Conservation (phyloP, 176 grass and related monocot species). For the Tillandsia fasciculata region DNA sequence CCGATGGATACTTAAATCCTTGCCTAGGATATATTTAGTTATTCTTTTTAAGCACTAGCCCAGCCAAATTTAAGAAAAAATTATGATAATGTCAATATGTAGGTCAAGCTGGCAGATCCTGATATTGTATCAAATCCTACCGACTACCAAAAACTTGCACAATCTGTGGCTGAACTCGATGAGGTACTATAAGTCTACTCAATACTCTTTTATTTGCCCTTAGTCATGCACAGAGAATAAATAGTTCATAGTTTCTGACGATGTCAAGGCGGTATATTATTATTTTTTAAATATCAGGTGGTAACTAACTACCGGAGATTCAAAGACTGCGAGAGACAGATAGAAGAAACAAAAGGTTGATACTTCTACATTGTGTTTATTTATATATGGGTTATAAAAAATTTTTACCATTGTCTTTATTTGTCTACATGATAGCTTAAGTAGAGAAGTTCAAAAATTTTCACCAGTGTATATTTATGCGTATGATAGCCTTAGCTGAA, state of each 20-base stretch:
- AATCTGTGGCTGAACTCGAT: slow-evolving; percentile 75
- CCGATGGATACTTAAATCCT: too few species aligned
- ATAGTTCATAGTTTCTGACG: too few species aligned
- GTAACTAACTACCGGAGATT: slow-evolving; percentile 59
- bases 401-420: background rate
- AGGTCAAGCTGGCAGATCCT: slow-evolving; percentile 93
- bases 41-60: background rate
- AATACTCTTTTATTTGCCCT: background rate
- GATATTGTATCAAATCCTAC: slow-evolving; percentile 73
- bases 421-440: background rate
- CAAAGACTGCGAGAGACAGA: slow-evolving; percentile 74
- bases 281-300: slow-evolving; percentile 42
- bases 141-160: slow-evolving; percentile 88
- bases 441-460: background rate
- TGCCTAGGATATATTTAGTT: too few species aligned
- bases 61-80: background rate
- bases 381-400: background rate
- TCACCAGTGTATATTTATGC: background rate
- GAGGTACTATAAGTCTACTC: slow-evolving; percentile 30
- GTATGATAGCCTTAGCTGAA: slow-evolving; percentile 48
- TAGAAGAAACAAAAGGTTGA: slow-evolving; percentile 83
- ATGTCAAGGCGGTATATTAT: background rate
- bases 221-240: too few species aligned
- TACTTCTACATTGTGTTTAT: slow-evolving; percentile 5
- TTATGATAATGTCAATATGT: slow-evolving; percentile 13